phyloP scores from a whole-genome alignment of 306 rosid species.

The Ziziphus jujuba region DNA sequence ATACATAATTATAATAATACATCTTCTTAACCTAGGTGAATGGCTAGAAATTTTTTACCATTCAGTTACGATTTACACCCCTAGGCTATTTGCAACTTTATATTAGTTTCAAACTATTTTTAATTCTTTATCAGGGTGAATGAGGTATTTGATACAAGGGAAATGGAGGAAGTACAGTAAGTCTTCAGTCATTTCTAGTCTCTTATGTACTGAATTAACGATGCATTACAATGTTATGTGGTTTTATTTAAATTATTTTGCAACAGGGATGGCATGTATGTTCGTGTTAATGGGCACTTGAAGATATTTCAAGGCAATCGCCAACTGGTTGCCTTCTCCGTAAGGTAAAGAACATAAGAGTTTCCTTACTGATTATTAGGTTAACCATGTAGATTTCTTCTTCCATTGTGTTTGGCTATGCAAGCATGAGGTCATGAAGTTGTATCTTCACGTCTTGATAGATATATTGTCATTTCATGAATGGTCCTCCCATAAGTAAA shows the following conservation, averaged over 20 bases:
- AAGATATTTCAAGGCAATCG: constrained; percentile 73
- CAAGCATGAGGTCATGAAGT: neutral
- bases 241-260: constrained; percentile 21
- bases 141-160: constrained; percentile 63
- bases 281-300: constrained; percentile 79
- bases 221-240: neutral
- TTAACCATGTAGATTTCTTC: neutral
- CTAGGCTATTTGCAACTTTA: neutral
- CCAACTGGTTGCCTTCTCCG: constrained; percentile 75
- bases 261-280: constrained; percentile 52
- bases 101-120: constrained; percentile 6
- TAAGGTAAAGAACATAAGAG: constrained; percentile 45
- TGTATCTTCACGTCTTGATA: neutral
- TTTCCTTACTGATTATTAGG: neutral
- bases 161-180: constrained; percentile 78
- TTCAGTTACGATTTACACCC: neutral
- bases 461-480: neutral
- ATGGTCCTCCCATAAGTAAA: no score
- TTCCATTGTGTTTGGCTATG: neutral
- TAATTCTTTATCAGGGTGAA: constrained; percentile 57
- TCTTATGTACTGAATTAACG: neutral
- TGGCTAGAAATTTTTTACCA: neutral
- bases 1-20: neutral
- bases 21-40: neutral
- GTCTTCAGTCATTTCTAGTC: constrained; percentile 17